Base-by-base conservation (phyloP, 768 basidiomycete genomes). In the Leccinum uliginosum region DNA sequence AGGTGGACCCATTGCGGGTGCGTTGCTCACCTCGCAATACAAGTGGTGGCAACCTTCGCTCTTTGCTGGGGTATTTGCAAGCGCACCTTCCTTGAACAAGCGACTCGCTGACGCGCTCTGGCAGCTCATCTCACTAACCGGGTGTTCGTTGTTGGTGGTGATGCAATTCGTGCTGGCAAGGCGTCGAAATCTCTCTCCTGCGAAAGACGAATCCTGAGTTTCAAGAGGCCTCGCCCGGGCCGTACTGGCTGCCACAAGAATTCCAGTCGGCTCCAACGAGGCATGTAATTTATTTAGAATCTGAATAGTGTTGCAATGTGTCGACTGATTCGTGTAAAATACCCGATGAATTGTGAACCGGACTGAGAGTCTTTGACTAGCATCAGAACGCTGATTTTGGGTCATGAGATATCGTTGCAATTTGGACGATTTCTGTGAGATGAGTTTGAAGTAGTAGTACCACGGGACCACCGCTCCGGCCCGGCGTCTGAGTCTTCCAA, bases 1-100 rank as follows among this genome's bases (percentile, higher is more conserved):
- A 78, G 83, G 83, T 3, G 78, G 80, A 0, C 84, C 85, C 1
- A 75, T 85, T 40, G 74, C 78, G n/a, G 84, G 85, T 1, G 79
- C 80, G 0, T 65, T 85, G 23, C 75, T 86, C 4, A 76, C 81
- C 1, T 58, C 73, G 12, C 63, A 74, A 9, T 84, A 78, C 62
- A 70, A 75, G 2, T 86, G 85, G 85, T 83, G 79, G 80, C 72
- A 72, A 46, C 77, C 83, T 4, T 75, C 78, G 2, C 50, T 84
- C 9, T 86, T 83, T 59, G 69, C 75, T 23, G 83, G 81, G 50
- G 71, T 76, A 57, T 6, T 56, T 27, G 52, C 10, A 6, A 12
- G 15, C 46, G 1, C 17, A 24, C 2, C 9, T 19, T 29, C 10
- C 11, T 12, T 48, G 14, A 30, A 43, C 6, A 32, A 38, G 15